Evolutionary conservation across 768 basidiomycete genomes (phyloP).

Genomic region (Phallus indusiatus): DNA sequence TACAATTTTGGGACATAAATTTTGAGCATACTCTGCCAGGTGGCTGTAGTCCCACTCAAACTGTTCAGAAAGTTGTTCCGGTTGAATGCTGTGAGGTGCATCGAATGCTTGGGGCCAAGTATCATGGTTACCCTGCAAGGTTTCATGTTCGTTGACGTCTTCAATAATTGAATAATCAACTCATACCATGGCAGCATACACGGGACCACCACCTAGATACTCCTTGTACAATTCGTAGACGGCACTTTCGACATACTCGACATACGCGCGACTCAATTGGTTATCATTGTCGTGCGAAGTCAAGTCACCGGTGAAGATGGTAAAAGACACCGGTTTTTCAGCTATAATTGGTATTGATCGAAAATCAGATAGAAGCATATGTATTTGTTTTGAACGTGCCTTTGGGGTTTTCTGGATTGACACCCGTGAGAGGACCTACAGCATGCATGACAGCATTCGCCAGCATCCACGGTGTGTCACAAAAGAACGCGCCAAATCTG

Average conservation of each 20-base stretch:
- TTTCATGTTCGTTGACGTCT: background rate
- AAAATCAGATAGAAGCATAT: background rate
- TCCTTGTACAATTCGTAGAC: slow-evolving; percentile 16
- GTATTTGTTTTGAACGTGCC: background rate
- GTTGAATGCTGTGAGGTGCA: slow-evolving; percentile 5
- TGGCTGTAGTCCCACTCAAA: slow-evolving; percentile 8
- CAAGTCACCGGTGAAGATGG: slow-evolving; percentile 20
- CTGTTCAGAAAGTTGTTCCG: slow-evolving; percentile 1
- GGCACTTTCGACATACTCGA: slow-evolving; percentile 8
- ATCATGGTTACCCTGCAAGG: slow-evolving; percentile 6
- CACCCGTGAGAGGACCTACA: slow-evolving; percentile 17
- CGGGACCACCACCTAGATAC: slow-evolving; percentile 15
- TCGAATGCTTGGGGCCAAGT: slow-evolving; percentile 10
- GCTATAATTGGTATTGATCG: background rate
- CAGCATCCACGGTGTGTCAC: slow-evolving; percentile 19
- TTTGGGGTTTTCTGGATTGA: slow-evolving; percentile 6
- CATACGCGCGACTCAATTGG: slow-evolving; percentile 10
- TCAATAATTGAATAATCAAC: background rate
- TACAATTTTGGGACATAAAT: background rate
- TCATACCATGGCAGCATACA: slow-evolving; percentile 19
- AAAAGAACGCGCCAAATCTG: slow-evolving; percentile 17
- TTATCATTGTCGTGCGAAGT: slow-evolving; percentile 20
- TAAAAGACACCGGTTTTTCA: slow-evolving; percentile 9
- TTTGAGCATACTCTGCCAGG: background rate
- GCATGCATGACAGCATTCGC: slow-evolving; percentile 17